phyloP scores from a whole-genome alignment of 345 rosid species.

The Eucalyptus brandiana region DNA sequence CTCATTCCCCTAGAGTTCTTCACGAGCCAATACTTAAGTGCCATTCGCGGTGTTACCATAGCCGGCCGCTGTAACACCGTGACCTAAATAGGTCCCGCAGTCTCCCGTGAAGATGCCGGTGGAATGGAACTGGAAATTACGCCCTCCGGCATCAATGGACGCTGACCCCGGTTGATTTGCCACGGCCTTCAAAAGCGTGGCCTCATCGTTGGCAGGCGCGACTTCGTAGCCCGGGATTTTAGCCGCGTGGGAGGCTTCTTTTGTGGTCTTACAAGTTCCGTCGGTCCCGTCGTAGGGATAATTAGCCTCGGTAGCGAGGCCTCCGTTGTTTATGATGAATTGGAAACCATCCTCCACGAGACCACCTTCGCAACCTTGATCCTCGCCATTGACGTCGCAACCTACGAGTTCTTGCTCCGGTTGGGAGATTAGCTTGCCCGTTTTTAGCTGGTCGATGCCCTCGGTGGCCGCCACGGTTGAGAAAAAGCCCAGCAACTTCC shows the following conservation, averaged over 20 bases:
- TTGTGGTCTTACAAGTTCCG: not conserved
- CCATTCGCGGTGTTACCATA: not conserved
- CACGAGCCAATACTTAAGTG: not conserved
- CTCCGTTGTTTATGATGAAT: constrained; percentile 7
- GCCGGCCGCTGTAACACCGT: not conserved
- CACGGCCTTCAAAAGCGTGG: constrained; percentile 5
- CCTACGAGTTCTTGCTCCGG: constrained; percentile 20
- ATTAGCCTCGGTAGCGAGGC: constrained; percentile 8
- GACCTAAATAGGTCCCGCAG: not conserved
- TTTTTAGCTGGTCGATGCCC: not conserved
- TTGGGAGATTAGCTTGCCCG: not conserved
- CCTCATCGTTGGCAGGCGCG: not conserved
- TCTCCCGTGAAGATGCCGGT: not conserved
- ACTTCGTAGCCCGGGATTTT: constrained; percentile 4
- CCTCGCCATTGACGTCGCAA: constrained; percentile 5
- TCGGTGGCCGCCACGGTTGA: constrained; percentile 1
- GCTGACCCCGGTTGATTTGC: not conserved
- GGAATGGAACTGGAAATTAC: constrained; percentile 1
- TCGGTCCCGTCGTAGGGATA: constrained; percentile 2
- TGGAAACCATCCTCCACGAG: constrained; percentile 15
- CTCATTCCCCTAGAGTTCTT: constrained; percentile 10
- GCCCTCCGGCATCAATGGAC: constrained; percentile 4
- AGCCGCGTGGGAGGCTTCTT: not conserved
- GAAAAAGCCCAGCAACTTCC: constrained; percentile 20
- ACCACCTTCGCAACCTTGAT: constrained; percentile 16